Conservation (phyloP, 2,329 filamentous ascomycete species). For the Calycina marina region DNA sequence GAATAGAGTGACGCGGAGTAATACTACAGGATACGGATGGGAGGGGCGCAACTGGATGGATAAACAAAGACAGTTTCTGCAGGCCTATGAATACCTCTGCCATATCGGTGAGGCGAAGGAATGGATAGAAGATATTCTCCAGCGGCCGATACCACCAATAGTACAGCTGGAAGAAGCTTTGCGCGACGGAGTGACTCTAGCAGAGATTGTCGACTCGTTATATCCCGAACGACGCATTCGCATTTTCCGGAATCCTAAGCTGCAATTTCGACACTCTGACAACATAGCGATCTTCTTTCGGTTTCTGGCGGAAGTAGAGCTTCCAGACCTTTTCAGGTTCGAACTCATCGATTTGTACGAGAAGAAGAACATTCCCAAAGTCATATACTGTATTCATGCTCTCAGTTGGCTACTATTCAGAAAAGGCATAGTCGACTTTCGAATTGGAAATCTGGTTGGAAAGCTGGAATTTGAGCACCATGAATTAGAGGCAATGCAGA, state of each 20-base stretch:
- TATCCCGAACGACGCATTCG: slow-evolving; percentile 61
- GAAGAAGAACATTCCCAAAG: slow-evolving; percentile 98
- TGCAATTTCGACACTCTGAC: slow-evolving; percentile 93
- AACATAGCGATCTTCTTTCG: slow-evolving; percentile 96
- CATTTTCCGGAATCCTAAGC: slow-evolving; percentile 72
- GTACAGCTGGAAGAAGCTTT: slow-evolving; percentile 87
- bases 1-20: slow-evolving; percentile 30
- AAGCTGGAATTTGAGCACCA: slow-evolving; percentile 96
- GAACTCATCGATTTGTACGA: slow-evolving; percentile 96
- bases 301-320: slow-evolving; percentile 77
- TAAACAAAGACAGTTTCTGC: slow-evolving; percentile 87
- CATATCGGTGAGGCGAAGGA: slow-evolving; percentile 98
- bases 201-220: slow-evolving; percentile 83
- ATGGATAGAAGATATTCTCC: slow-evolving; percentile 91
- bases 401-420: slow-evolving; percentile 94
- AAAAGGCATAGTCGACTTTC: slow-evolving; percentile 87
- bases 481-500: slow-evolving; percentile 92
- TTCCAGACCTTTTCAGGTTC: slow-evolving; percentile 92
- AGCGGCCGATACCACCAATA: slow-evolving; percentile 76
- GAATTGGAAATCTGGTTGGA: slow-evolving; percentile 91
- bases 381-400: slow-evolving; percentile 97
- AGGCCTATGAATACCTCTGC: slow-evolving; percentile 96
- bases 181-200: slow-evolving; percentile 82
- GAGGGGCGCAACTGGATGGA: slow-evolving; percentile 95
- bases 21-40: slow-evolving; percentile 48